Evolutionary conservation across 352 stramenopile species (phyloP).

Genomic region (Phytophthora pini): DNA sequence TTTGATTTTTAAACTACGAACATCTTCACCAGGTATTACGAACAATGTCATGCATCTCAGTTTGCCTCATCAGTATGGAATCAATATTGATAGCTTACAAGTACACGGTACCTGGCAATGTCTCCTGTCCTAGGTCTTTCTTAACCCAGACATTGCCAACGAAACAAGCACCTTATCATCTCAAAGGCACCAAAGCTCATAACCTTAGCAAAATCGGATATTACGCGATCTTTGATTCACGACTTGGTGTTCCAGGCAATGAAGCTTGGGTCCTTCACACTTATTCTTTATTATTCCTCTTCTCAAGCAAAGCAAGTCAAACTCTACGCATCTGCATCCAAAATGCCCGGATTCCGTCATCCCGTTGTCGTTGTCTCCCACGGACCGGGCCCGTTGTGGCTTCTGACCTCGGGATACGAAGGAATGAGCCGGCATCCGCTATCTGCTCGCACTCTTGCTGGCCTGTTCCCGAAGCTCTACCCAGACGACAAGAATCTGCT

Average conservation of each 20-base stretch:
- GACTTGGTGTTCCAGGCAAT: neutral
- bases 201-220: conserved; percentile 2
- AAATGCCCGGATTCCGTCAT: conserved; percentile 23
- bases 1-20: too few species aligned
- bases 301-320: neutral
- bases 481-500: conserved; percentile 37
- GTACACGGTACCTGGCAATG: neutral
- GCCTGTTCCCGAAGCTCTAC: conserved; percentile 37
- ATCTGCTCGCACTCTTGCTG: conserved; percentile 17
- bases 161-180: conserved; percentile 3
- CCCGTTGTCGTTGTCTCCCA: conserved; percentile 46
- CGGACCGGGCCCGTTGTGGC: conserved; percentile 47
- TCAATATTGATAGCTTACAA: neutral
- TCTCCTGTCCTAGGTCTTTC: too few species aligned
- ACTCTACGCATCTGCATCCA: neutral
- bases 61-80: neutral
- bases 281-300: neutral
- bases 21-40: too few species aligned
- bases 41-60: too few species aligned
- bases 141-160: too few species aligned
- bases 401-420: conserved; percentile 13
- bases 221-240: conserved; percentile 6
- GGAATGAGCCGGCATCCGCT: conserved; percentile 29
- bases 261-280: neutral
- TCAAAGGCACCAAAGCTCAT: conserved; percentile 8